These are phyloP conservation scores for Papiliotrema flavescens DNA, from an alignment of 1,284 basidiomycete genomes.

Conservation along the genomic window DNA sequence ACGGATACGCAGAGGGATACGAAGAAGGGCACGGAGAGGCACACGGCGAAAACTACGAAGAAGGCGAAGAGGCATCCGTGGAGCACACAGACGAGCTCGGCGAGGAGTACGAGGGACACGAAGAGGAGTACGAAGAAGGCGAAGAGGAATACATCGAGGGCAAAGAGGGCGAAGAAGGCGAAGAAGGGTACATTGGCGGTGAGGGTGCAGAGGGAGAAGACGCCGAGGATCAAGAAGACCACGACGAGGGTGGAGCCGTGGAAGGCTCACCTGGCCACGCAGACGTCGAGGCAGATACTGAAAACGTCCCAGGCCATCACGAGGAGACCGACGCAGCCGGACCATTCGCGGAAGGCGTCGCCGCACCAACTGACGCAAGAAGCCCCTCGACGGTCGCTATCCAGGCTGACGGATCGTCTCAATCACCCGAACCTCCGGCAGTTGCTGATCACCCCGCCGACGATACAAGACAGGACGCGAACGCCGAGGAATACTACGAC, in stretches of 20 bases:
- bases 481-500: background rate
- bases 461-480: background rate
- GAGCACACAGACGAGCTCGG: background rate
- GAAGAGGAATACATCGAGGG: constrained; percentile 1
- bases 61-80: background rate
- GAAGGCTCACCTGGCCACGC: no score
- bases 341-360: background rate
- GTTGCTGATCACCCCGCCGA: background rate
- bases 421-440: no score
- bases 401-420: no score
- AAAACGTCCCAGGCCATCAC: no score
- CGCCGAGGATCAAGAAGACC: constrained; percentile 5
- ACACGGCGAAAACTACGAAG: background rate
- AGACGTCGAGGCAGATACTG: no score
- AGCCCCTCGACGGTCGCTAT: no score
- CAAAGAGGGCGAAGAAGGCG: constrained; percentile 8
- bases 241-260: background rate
- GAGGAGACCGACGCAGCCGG: background rate
- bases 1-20: background rate
- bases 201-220: constrained; percentile 7
- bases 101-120: background rate
- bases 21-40: background rate
- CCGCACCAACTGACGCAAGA: no score
- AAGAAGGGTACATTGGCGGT: background rate
- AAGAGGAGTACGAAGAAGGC: background rate